Evolutionary conservation across 2,329 filamentous ascomycete species (phyloP), one percentile per base, ranked within the genome.

Genomic region (Alternaria sp.): DNA sequence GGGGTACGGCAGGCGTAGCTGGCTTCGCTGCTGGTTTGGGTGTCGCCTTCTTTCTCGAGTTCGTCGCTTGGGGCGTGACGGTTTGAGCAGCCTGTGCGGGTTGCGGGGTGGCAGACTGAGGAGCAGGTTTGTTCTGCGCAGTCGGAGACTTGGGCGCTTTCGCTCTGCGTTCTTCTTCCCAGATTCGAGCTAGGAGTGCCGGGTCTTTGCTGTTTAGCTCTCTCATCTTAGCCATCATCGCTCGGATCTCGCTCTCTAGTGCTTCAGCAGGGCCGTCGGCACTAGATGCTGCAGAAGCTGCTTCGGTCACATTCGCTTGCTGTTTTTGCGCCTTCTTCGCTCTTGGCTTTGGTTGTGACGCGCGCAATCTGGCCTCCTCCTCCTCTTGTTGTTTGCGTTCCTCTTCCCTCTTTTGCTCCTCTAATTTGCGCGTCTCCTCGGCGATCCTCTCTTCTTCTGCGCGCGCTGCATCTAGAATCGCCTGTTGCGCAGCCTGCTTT

Each of bases 201-300:
- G 87, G 87, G 67, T 89, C 85, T 69, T 85, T 84, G 25, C 78
- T 77, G 63, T 87, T 87, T 62, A 87, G 83, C 64, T 87, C 83
- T 43, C 86, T 81, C 85, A 89, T 88, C 68, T 85, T 87, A 37
- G 85, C 82, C 75, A 88, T 85, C 82, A 88, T 84, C 2, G 79
- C 79, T 60, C 84, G 82, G 75, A 88, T 86, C 68, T 87, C 83
- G 2, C 77, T 74, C 64, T 85, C 86, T 54, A 86, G 82, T 21
- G 78, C 78, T 41, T 79, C 78, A 10, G 70, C 70, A 18, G 50
- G 21, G 15, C 44, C 60, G 25, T 23, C 21, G 1, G 55, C 23
- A 12, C 53, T 51, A 5, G 61, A 37, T 20, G 43, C 18, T 44
- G 50, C 47, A 44, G 64, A 46, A 41, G 15, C 45, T 6, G 59